These are phyloP conservation scores for Dysphania ambrosioides DNA, from an alignment of 148 eudicot species.

Conservation along the genomic window DNA sequence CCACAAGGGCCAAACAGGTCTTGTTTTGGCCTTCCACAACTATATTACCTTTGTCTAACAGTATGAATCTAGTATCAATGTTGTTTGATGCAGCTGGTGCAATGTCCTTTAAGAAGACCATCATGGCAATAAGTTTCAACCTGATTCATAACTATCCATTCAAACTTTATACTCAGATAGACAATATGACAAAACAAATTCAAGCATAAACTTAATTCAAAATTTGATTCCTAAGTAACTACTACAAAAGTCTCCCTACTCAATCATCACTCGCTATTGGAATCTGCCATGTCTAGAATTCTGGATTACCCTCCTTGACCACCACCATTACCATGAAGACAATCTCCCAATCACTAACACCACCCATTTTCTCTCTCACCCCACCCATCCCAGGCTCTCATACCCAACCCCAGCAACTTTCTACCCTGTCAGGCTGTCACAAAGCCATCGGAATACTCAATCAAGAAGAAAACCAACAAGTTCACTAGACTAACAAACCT, in stretches of 20 bases:
- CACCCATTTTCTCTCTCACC: background rate
- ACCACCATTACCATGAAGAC: background rate
- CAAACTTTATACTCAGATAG: too few species aligned
- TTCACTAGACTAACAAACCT: background rate
- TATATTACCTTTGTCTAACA: slow-evolving; percentile 62
- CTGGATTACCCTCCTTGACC: background rate
- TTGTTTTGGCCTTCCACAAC: slow-evolving; percentile 46
- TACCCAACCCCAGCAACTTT: background rate
- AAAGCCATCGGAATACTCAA: background rate
- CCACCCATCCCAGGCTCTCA: too few species aligned
- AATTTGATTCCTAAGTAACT: too few species aligned
- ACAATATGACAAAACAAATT: background rate
- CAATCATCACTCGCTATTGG: too few species aligned
- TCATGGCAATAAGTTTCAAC: background rate
- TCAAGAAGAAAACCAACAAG: background rate
- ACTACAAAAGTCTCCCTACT: too few species aligned
- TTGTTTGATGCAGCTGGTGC: slow-evolving; percentile 74
- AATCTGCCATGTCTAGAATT: background rate
- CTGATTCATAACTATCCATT: background rate
- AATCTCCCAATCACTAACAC: background rate
- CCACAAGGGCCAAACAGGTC: slow-evolving; percentile 76
- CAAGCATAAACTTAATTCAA: too few species aligned
- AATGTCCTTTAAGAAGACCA: slow-evolving; percentile 49
- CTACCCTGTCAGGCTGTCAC: background rate
- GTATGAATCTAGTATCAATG: slow-evolving; percentile 58